phyloP scores from a whole-genome alignment of 768 basidiomycete species.

The Infundibulicybe gibba region DNA sequence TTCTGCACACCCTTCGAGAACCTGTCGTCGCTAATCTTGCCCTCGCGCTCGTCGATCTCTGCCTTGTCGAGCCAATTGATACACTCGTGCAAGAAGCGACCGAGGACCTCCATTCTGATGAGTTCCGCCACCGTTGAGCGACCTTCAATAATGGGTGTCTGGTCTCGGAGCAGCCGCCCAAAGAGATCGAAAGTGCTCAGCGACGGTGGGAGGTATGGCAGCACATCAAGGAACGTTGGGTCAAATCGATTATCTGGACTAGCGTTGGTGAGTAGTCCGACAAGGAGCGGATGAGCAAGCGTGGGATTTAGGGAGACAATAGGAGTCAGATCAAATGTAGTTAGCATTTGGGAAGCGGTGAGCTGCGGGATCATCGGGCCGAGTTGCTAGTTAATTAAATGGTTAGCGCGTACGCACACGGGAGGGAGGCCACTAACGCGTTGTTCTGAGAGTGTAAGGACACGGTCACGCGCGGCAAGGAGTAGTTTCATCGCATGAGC shows the following conservation, averaged over 20 bases:
- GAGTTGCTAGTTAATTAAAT: conserved; percentile 37
- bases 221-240: conserved; percentile 56
- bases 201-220: conserved; percentile 66
- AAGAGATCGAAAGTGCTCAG: conserved; percentile 72
- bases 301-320: conserved; percentile 67
- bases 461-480: conserved; percentile 65
- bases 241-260: conserved; percentile 33
- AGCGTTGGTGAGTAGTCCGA: conserved; percentile 43
- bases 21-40: conserved; percentile 67
- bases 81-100: conserved; percentile 66
- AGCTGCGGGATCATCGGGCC: conserved; percentile 46
- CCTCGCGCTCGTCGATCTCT: conserved; percentile 66
- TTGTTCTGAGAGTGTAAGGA: conserved; percentile 73
- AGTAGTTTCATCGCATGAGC: conserved; percentile 67
- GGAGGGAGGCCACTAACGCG: conserved; percentile 40
- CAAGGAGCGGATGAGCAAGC: conserved; percentile 65
- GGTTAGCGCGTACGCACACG: background rate
- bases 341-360: conserved; percentile 48
- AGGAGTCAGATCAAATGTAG: conserved; percentile 62
- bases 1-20: conserved; percentile 70
- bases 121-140: conserved; percentile 60
- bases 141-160: conserved; percentile 40
- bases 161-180: conserved; percentile 64
- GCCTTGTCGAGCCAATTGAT: conserved; percentile 70
- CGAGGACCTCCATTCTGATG: conserved; percentile 61